Evolutionary conservation across 176 grass and related monocot genomes (phyloP), one percentile per base, ranked within the genome.

Genomic region (Metroxylon sagu): DNA sequence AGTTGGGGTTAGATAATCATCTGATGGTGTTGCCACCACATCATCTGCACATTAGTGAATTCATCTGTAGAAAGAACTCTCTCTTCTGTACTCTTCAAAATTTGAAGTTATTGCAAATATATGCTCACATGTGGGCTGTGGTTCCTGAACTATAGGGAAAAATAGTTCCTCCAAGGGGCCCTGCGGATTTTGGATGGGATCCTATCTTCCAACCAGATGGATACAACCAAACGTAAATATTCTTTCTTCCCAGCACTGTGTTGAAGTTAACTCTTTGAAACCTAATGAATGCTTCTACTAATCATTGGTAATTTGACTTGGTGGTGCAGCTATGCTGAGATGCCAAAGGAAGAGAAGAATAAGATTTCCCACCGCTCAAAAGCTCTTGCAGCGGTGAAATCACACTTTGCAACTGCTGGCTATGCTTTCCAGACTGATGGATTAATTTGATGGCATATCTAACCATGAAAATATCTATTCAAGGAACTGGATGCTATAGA

Each of bases 181-280:
- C 87, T 70, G 31, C 59, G 70, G 84, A 92, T 98, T 98, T 98
- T 85, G 84, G 93, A 79, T 98, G 88, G 88, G 88, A 98, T 60
- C 88, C 88, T 23, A 76, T 98, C 72, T 98, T 89, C 76, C 82
- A 92, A 69, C 93, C 88, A 57, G 84, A 85, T 68, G 88, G 88
- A 59, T 98, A 85, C 57, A 84, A 92, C 50, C 76, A 92, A 76
- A 98, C 84, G 93, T 92, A 69, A 80, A 43, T 64, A 69, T 14
- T 69, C 19, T 50, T 49, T 49, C 49, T 18, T 69, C 31, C 31
- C 0, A 6, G 16, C 26, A 26, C 28, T 50, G 18, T 74, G 16
- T 52, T 28, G 2, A 1, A 53, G 14, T 7, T 14, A 21, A 19
- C 21, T 66, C 35, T 43, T 43, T 43, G 35, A 43, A 2, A 43